These are phyloP conservation scores for Podila epicladia DNA, from an alignment of 192 early-diverging fungal genomes.

Conservation along the genomic window DNA sequence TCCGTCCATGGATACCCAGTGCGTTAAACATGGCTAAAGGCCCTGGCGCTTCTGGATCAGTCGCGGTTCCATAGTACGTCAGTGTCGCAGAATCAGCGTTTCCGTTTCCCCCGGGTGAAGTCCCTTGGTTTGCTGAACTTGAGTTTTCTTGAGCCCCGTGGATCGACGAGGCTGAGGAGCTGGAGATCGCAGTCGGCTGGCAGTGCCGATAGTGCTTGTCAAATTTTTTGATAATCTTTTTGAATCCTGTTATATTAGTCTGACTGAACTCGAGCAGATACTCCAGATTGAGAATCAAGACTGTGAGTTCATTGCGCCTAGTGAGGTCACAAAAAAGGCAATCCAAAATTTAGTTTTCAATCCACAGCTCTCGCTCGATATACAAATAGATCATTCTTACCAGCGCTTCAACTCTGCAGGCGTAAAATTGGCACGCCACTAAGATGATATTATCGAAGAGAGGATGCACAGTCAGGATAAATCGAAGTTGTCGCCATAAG, in stretches of 20 bases:
- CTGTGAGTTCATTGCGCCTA: conserved; percentile 40
- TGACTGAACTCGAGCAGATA: conserved; percentile 64
- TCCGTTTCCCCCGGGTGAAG: background rate
- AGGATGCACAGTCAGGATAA: background rate
- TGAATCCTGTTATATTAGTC: conserved; percentile 68
- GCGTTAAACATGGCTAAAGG: conserved; percentile 28
- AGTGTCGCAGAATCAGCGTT: background rate
- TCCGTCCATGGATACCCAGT: conserved; percentile 29
- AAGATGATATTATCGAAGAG: background rate
- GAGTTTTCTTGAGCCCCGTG: conserved; percentile 8
- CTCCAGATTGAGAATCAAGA: conserved; percentile 43
- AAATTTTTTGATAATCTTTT: conserved; percentile 74
- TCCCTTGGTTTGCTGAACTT: background rate
- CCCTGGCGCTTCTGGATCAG: conserved; percentile 11
- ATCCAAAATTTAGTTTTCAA: too few species aligned
- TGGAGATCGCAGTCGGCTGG: conserved; percentile 2
- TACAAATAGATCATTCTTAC: background rate
- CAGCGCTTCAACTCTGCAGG: conserved; percentile 45
- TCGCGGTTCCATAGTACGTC: conserved; percentile 6
- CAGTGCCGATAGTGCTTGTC: conserved; percentile 56
- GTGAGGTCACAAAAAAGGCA: background rate
- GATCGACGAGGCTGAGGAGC: conserved; percentile 20
- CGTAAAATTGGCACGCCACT: conserved; percentile 49
- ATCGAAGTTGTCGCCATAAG: background rate
- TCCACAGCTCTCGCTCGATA: too few species aligned